Percentiles rank a stretch among this genome's conserved stretches.
Evolutionary conservation across 257 asterid genomes (phyloP).

Genomic region (Verbascum thapsus): DNA sequence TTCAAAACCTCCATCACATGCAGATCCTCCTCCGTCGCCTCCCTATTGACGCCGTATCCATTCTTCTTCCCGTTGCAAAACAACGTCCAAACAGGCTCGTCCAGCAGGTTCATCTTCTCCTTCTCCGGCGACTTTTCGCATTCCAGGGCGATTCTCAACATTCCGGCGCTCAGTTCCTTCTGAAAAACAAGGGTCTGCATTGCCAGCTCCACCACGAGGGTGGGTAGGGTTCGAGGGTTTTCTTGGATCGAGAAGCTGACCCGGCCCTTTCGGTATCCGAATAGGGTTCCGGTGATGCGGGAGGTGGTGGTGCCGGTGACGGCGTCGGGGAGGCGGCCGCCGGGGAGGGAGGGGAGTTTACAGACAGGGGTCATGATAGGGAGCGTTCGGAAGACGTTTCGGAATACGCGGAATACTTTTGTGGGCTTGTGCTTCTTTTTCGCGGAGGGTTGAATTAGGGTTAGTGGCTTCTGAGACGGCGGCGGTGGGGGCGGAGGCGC

Average conservation of each 20-base stretch:
- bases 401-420: slow-evolving; percentile 50
- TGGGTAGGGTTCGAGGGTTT: slow-evolving; percentile 44
- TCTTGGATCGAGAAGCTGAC: slow-evolving; percentile 50
- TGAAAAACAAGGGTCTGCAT: slow-evolving; percentile 49
- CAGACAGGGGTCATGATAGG: slow-evolving; percentile 70
- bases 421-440: slow-evolving; percentile 38
- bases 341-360: slow-evolving; percentile 64
- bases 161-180: slow-evolving; percentile 48
- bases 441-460: slow-evolving; percentile 57
- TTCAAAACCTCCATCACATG: slow-evolving; percentile 74
- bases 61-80: slow-evolving; percentile 63
- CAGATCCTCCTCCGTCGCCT: slow-evolving; percentile 68
- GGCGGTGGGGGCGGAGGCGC: slow-evolving; percentile 39
- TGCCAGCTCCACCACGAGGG: slow-evolving; percentile 50
- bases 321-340: slow-evolving; percentile 47
- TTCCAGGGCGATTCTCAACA: slow-evolving; percentile 52
- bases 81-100: slow-evolving; percentile 78
- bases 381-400: slow-evolving; percentile 67
- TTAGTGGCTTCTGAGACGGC: slow-evolving; percentile 16
- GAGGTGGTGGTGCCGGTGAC: slow-evolving; percentile 29
- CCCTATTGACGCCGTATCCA: slow-evolving; percentile 61
- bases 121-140: slow-evolving; percentile 47
- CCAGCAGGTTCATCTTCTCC: slow-evolving; percentile 37
- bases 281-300: slow-evolving; percentile 64
- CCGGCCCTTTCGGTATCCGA: slow-evolving; percentile 55